Conservation (phyloP, 345 rosid species). For the Salix arbutifolia region DNA sequence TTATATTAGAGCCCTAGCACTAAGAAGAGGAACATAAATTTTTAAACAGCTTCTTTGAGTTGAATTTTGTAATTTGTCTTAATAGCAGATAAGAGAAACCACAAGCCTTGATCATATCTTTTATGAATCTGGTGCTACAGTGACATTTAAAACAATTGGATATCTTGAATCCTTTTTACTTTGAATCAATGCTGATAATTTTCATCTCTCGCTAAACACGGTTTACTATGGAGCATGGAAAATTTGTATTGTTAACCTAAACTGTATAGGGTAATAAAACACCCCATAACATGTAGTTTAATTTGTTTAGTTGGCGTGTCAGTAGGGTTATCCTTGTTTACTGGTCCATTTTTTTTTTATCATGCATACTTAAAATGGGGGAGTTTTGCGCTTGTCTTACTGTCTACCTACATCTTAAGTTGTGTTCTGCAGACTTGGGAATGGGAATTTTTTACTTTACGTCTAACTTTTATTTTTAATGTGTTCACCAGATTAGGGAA, state of each 20-base stretch:
- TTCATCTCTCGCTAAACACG: too few species aligned
- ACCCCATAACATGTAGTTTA: not conserved
- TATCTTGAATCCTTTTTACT: not conserved
- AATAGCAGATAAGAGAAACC: not conserved
- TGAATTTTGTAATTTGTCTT: not conserved
- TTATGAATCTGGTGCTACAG: too few species aligned
- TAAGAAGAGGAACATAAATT: not conserved
- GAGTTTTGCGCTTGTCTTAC: not conserved
- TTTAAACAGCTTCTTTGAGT: not conserved
- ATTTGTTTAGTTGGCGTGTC: not conserved
- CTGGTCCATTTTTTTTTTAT: not conserved
- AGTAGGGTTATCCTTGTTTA: not conserved
- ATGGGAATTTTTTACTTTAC: conserved; percentile 8
- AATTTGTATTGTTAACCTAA: not conserved
- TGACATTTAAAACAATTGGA: not conserved
- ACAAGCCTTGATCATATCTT: not conserved
- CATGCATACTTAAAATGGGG: too few species aligned
- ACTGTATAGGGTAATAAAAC: not conserved
- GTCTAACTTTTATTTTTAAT: not conserved
- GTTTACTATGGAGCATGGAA: not conserved
- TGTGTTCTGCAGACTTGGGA: conserved; percentile 54
- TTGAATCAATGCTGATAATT: not conserved
- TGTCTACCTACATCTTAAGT: not conserved
- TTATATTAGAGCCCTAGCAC: not conserved
- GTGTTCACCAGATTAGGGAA: conserved; percentile 61